These are phyloP conservation scores for Hymenotorrendiella dingleyae DNA, from an alignment of 2,329 filamentous ascomycete genomes.

Conservation along the genomic window DNA sequence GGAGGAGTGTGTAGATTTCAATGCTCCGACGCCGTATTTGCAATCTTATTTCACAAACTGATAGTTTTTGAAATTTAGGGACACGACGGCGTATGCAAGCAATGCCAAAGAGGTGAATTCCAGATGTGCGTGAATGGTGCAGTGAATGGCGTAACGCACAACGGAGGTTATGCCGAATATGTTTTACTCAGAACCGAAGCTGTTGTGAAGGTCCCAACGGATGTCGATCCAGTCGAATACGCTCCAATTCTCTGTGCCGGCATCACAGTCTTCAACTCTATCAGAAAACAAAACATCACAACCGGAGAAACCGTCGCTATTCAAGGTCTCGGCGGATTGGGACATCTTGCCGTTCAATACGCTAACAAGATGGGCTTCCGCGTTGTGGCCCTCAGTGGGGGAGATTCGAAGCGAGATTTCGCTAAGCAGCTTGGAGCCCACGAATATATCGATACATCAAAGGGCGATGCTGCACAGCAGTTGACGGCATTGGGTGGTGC, in stretches of 20 bases:
- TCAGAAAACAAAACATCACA: constrained; percentile 48
- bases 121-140: constrained; percentile 60
- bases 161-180: constrained; percentile 67
- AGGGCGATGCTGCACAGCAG: constrained; percentile 41
- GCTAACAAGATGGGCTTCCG: constrained; percentile 71
- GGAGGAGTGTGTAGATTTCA: too few relatives aligned
- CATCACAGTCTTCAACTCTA: constrained; percentile 56
- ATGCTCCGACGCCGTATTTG: too few relatives aligned
- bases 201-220: constrained; percentile 47
- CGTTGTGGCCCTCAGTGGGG: constrained; percentile 61
- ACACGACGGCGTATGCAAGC: constrained; percentile 50
- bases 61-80: too few relatives aligned
- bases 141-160: constrained; percentile 59
- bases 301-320: constrained; percentile 49
- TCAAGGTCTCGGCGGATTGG: constrained; percentile 70
- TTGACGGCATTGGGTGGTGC: constrained; percentile 57
- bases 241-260: constrained; percentile 61
- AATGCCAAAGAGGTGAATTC: constrained; percentile 57
- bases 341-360: constrained; percentile 73
- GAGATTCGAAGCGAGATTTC: constrained; percentile 62
- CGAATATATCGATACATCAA: constrained; percentile 53
- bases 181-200: constrained; percentile 55
- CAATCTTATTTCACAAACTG: too few relatives aligned
- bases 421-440: constrained; percentile 55
- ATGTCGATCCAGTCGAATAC: constrained; percentile 45